Evolutionary conservation across 345 rosid genomes (phyloP).

Genomic region (Anacardium occidentale): DNA sequence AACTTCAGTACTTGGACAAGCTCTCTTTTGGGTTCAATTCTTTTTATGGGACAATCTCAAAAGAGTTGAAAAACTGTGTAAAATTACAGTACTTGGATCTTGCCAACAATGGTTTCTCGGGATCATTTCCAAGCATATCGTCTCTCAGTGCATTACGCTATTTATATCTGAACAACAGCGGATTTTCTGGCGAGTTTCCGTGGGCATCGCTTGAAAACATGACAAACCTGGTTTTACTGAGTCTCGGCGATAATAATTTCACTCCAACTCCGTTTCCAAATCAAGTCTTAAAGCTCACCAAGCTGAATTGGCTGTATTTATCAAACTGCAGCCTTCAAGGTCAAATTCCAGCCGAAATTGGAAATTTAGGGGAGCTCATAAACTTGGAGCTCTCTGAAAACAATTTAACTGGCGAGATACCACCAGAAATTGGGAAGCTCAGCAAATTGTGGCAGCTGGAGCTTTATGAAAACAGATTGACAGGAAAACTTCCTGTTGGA

Average conservation of each 20-base stretch:
- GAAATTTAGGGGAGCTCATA: constrained; percentile 51
- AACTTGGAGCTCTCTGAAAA: constrained; percentile 59
- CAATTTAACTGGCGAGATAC: constrained; percentile 53
- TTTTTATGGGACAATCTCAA: constrained; percentile 38
- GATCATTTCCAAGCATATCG: constrained; percentile 62
- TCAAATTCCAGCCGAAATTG: constrained; percentile 56
- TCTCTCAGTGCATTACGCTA: constrained; percentile 46
- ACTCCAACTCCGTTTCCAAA: constrained; percentile 45
- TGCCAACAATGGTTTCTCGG: constrained; percentile 64
- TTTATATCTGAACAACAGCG: constrained; percentile 56
- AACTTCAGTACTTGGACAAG: constrained; percentile 51
- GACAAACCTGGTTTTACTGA: constrained; percentile 46
- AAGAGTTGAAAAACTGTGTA: constrained; percentile 47
- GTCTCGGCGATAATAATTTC: constrained; percentile 68
- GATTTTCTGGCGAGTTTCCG: constrained; percentile 64
- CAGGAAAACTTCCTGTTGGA: constrained; percentile 69
- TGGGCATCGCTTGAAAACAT: constrained; percentile 63
- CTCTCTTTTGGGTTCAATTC: constrained; percentile 71
- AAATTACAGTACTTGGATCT: constrained; percentile 64
- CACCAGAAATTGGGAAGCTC: constrained; percentile 56
- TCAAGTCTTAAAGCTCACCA: constrained; percentile 43
- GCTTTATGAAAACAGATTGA: constrained; percentile 53
- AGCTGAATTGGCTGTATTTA: constrained; percentile 60
- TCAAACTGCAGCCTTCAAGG: constrained; percentile 66
- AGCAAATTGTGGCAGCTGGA: constrained; percentile 66